Percentiles rank a stretch among this genome's conserved stretches.
These are phyloP conservation scores for Kondoa subrosea DNA, from an alignment of 768 basidiomycete species.

Conservation along the genomic window DNA sequence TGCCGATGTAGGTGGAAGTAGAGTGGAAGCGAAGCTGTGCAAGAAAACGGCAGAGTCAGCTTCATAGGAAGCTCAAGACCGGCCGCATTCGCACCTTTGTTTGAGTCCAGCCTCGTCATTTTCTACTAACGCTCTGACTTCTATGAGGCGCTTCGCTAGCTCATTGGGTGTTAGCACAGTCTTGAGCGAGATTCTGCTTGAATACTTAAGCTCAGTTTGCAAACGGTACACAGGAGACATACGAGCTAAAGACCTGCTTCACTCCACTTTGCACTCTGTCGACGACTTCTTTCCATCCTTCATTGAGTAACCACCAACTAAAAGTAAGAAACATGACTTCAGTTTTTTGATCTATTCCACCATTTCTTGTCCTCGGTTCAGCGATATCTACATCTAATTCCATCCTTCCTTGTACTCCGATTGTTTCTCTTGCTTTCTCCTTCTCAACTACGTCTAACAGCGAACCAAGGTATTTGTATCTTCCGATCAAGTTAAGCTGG, in stretches of 20 bases:
- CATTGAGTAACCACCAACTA: conserved; percentile 83
- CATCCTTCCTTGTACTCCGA: not conserved
- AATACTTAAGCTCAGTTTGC: not conserved
- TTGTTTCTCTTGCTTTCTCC: not conserved
- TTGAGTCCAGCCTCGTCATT: conserved; percentile 44
- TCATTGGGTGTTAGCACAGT: conserved; percentile 53
- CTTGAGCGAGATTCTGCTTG: conserved; percentile 61
- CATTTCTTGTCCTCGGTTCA: conserved; percentile 19
- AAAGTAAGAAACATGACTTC: conserved; percentile 68
- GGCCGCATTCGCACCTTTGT: conserved; percentile 21
- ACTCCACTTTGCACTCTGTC: conserved; percentile 56
- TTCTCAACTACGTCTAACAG: conserved; percentile 30
- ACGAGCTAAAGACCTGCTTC: conserved; percentile 72
- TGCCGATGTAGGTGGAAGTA: conserved; percentile 6
- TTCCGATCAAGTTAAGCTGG: conserved; percentile 69
- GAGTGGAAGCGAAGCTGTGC: conserved; percentile 3
- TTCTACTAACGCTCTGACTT: conserved; percentile 63
- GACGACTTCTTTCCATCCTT: conserved; percentile 74
- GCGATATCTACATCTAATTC: conserved; percentile 2
- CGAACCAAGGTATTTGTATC: conserved; percentile 58
- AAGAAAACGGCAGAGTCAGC: not conserved
- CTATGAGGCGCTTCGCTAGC: conserved; percentile 48
- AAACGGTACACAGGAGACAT: conserved; percentile 28
- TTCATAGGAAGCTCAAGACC: not conserved
- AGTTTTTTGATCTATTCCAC: conserved; percentile 32